phyloP scores from a whole-genome alignment of 108 stramenopile species.

The Fragilariopsis cylindrus region DNA sequence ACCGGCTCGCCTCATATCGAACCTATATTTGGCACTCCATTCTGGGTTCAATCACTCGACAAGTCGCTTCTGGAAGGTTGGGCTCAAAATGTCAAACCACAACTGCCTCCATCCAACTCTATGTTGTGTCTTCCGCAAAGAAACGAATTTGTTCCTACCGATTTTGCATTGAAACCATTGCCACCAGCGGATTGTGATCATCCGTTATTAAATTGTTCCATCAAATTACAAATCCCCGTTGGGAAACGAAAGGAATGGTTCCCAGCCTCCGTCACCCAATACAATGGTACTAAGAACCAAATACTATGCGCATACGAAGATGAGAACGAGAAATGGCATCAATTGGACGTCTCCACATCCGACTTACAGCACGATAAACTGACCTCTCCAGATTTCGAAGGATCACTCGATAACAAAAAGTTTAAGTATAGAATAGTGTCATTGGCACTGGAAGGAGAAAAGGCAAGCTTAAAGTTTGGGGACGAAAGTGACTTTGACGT shows the following conservation, averaged over 20 bases:
- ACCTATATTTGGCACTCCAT: conserved; percentile 36
- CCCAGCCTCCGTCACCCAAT: conserved; percentile 67
- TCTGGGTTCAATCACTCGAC: conserved; percentile 18
- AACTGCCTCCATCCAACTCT: conserved; percentile 49
- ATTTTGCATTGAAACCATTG: conserved; percentile 67
- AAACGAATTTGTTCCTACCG: conserved; percentile 76
- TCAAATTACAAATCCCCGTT: conserved; percentile 73
- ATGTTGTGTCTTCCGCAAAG: conserved; percentile 60
- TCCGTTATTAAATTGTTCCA: conserved; percentile 67
- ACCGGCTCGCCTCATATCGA: conserved; percentile 21
- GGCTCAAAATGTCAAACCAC: conserved; percentile 39
- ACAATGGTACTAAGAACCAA: conserved; percentile 52
- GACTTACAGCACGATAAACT: conserved; percentile 26
- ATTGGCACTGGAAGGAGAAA: conserved; percentile 60
- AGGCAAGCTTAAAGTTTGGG: conserved; percentile 61
- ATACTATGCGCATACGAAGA: conserved; percentile 78
- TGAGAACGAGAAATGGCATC: conserved; percentile 69
- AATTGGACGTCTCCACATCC: conserved; percentile 42
- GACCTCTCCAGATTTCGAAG: conserved; percentile 56
- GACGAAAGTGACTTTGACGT: conserved; percentile 79
- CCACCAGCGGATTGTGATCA: conserved; percentile 75
- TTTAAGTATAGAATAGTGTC: conserved; percentile 73
- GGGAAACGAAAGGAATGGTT: conserved; percentile 80
- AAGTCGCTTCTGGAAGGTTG: conserved; percentile 45
- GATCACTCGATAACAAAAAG: conserved; percentile 66